Percentiles rank a stretch among this genome's conserved stretches.
These are phyloP conservation scores for Elsinoe arachidis DNA, from an alignment of 2,329 filamentous ascomycete species.

Conservation along the genomic window DNA sequence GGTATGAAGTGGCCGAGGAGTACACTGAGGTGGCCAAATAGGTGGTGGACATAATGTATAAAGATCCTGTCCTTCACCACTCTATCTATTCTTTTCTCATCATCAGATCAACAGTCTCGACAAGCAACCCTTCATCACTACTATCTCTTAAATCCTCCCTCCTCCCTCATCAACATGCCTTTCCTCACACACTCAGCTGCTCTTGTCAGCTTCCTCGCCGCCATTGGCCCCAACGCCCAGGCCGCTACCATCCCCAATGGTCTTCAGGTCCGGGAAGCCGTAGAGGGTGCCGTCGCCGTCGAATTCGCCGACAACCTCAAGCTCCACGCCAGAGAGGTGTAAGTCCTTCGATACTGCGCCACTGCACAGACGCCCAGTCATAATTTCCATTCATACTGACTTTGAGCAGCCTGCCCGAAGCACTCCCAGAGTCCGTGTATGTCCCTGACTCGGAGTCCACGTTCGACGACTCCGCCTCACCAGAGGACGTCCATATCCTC, in stretches of 20 bases:
- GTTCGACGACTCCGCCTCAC: background rate
- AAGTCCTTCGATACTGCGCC: background rate
- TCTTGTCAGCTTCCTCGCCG: constrained; percentile 7
- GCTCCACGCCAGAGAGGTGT: background rate
- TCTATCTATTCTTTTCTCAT: background rate
- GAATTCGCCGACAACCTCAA: background rate
- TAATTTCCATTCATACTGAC: background rate
- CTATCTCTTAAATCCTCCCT: background rate
- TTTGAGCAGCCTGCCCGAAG: background rate
- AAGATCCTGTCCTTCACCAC: background rate
- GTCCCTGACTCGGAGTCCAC: background rate
- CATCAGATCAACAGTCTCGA: constrained; percentile 4
- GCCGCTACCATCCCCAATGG: constrained; percentile 1
- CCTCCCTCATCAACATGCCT: background rate
- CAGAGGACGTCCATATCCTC: background rate
- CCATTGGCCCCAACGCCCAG: background rate
- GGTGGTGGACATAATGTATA: background rate
- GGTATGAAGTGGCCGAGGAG: no score
- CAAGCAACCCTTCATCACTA: background rate
- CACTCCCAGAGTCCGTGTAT: background rate
- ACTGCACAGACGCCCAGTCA: background rate
- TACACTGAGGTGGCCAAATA: no score
- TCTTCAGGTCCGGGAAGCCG: background rate
- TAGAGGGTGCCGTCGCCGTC: background rate
- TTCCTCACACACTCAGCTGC: background rate